Evolutionary conservation across 805 yeast species (phyloP).

Genomic region (Schizosaccharomyces osmophilus): DNA sequence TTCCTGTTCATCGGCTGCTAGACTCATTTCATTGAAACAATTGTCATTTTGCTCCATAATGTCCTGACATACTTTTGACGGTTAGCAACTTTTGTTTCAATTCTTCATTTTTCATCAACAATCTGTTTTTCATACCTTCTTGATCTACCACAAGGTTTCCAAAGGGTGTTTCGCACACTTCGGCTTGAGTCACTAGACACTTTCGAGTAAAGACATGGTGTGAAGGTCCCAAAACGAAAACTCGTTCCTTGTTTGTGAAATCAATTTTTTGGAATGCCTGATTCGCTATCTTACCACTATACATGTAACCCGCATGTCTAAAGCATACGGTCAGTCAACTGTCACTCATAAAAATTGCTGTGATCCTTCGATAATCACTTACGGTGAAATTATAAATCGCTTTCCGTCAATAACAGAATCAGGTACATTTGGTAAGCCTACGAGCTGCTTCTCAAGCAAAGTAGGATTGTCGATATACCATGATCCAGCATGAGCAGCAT

Average conservation of each 20-base stretch:
- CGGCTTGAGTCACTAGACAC: conserved; percentile 28
- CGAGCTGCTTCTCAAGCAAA: conserved; percentile 27
- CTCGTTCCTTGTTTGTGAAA: conserved; percentile 20
- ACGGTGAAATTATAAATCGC: neutral
- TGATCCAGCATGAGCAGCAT: conserved; percentile 73
- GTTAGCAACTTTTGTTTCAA: neutral
- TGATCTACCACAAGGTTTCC: conserved; percentile 51
- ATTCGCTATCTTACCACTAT: conserved; percentile 56
- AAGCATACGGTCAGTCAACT: neutral
- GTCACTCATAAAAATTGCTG: too few relatives aligned
- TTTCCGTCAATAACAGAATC: neutral
- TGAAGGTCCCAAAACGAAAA: conserved; percentile 76
- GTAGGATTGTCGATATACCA: conserved; percentile 44
- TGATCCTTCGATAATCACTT: neutral
- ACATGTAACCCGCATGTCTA: conserved; percentile 76
- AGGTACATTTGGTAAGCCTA: conserved; percentile 19
- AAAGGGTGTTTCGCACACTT: conserved; percentile 51
- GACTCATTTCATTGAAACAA: neutral
- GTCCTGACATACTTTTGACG: neutral
- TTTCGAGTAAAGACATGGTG: conserved; percentile 66
- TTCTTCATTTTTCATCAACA: too few relatives aligned
- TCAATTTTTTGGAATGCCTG: conserved; percentile 57
- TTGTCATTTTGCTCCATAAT: neutral
- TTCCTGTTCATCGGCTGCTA: conserved; percentile 49
- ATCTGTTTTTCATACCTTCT: conserved; percentile 11